phyloP scores from a whole-genome alignment of 208 protist species.

The Phytomonas francai region DNA sequence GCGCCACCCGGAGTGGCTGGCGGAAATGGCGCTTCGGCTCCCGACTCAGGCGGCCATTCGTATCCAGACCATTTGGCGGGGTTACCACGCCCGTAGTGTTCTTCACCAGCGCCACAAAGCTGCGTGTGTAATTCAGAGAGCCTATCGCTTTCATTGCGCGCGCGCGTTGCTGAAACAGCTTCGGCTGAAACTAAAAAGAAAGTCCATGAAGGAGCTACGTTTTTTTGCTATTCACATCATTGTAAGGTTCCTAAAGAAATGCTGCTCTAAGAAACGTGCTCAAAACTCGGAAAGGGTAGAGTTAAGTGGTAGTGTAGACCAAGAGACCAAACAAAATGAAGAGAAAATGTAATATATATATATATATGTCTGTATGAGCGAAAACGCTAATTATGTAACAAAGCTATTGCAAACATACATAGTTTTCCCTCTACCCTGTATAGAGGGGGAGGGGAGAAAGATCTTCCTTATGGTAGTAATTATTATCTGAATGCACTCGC shows the following conservation, averaged over 20 bases:
- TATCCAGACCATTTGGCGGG: constrained; percentile 23
- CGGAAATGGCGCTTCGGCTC: constrained; percentile 2
- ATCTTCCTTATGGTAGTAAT: neutral
- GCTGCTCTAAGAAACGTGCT: neutral
- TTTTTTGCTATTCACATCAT: constrained; percentile 19
- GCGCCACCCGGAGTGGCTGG: constrained; percentile 33
- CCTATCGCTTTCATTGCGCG: constrained; percentile 20
- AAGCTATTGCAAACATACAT: neutral
- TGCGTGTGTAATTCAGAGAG: constrained; percentile 25
- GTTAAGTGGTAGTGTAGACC: neutral
- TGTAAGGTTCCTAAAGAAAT: constrained; percentile 6
- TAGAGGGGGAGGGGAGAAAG: neutral
- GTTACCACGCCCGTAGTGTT: constrained; percentile 9
- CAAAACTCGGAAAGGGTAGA: neutral
- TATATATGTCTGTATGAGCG: neutral
- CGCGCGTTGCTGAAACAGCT: constrained; percentile 15
- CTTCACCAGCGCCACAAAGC: constrained; percentile 14
- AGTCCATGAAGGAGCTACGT: constrained; percentile 5
- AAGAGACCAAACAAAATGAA: neutral
- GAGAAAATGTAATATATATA: neutral
- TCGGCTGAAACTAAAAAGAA: constrained; percentile 7
- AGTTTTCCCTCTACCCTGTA: neutral
- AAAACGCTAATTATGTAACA: neutral
- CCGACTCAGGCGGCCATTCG: neutral
- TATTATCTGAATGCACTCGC: neutral